These are phyloP conservation scores for Septoria petroselini DNA, from an alignment of 2,329 filamentous ascomycete genomes.

Conservation along the genomic window DNA sequence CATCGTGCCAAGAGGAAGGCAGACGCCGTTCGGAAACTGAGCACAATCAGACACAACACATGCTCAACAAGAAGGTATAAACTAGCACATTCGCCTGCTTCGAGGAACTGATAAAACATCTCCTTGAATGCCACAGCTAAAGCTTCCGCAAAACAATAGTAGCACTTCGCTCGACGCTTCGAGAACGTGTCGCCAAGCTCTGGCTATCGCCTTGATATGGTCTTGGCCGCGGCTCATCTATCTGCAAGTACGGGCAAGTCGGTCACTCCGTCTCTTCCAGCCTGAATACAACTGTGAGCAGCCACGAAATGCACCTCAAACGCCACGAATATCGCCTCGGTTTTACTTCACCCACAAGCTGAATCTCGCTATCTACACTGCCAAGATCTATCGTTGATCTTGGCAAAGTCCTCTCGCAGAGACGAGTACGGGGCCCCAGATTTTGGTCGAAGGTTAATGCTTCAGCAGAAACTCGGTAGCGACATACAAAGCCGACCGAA, in stretches of 20 bases:
- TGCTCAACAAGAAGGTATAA: background rate
- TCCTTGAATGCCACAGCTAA: background rate
- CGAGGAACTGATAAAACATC: background rate
- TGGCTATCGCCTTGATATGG: background rate
- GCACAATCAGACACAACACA: too few relatives aligned
- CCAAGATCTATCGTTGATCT: slow-evolving; percentile 5
- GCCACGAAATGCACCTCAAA: background rate
- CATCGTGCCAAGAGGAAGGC: too few relatives aligned
- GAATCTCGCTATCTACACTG: background rate
- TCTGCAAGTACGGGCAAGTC: background rate
- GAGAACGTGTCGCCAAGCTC: background rate
- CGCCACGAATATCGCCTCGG: background rate
- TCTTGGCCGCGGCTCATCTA: slow-evolving; percentile 1
- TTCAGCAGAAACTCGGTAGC: background rate
- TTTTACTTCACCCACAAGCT: too few relatives aligned
- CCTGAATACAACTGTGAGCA: too few relatives aligned
- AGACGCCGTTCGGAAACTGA: too few relatives aligned
- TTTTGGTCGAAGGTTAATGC: slow-evolving; percentile 3
- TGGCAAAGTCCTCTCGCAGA: background rate
- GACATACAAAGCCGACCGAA: background rate
- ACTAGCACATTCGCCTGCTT: too few relatives aligned
- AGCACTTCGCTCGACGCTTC: background rate
- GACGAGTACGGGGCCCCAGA: slow-evolving; percentile 10
- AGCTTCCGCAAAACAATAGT: background rate
- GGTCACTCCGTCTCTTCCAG: too few relatives aligned